phyloP scores from a whole-genome alignment of 1,284 basidiomycete species.

The Cryptococcus floricola region DNA sequence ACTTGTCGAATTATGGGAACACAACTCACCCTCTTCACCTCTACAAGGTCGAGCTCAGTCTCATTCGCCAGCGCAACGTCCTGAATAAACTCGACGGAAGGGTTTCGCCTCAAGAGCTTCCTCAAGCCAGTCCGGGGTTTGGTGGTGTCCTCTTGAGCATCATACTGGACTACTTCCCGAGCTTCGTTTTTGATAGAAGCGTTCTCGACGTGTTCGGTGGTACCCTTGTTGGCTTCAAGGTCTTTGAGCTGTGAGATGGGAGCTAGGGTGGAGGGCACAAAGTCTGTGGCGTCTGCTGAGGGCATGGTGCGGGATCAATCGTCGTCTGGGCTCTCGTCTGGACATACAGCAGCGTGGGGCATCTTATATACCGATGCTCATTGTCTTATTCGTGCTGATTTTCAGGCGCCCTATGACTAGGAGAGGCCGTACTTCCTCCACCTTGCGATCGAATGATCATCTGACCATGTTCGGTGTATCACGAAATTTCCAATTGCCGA shows the following conservation, averaged over 20 bases:
- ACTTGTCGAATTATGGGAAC: not conserved
- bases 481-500: no score
- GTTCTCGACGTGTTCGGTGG: conserved; percentile 23
- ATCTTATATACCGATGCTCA: no score
- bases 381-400: no score
- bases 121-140: conserved; percentile 26
- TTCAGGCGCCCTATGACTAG: no score
- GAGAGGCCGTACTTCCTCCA: no score
- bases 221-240: conserved; percentile 15
- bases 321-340: no score
- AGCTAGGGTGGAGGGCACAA: conserved; percentile 12
- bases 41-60: conserved; percentile 35
- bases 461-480: no score
- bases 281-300: conserved; percentile 11
- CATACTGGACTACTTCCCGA: conserved; percentile 11
- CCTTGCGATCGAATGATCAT: no score
- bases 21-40: conserved; percentile 35
- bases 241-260: conserved; percentile 9
- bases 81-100: conserved; percentile 42
- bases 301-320: conserved; percentile 1
- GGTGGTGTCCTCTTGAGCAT: conserved; percentile 9
- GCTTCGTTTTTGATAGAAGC: conserved; percentile 8
- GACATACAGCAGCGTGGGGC: no score
- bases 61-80: conserved; percentile 45
- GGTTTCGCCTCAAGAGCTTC: conserved; percentile 44